Evolutionary conservation across 2,329 filamentous ascomycete genomes (phyloP), one percentile per base, ranked within the genome.

Genomic region (Aspergillus sp.): DNA sequence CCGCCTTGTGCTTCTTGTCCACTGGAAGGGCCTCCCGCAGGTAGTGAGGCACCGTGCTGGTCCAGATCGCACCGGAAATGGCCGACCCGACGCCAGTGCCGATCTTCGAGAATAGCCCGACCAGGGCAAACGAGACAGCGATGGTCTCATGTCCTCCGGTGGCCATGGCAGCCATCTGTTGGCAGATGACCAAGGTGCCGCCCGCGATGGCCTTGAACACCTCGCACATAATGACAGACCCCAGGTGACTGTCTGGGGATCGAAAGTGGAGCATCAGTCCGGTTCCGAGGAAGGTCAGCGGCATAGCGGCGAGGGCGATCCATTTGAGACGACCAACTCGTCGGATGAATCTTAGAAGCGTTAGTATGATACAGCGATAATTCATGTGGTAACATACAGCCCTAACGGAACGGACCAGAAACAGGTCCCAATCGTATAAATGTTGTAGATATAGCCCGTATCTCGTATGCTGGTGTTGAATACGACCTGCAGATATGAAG

Each of bases 381-480:
- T 16, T 7, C 69, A 4, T 82, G 83, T 10, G 84, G 73, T 68
- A 81, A 80, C 56, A 87, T 76, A 6, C 82, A 81, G 68, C 82
- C 79, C 12, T 87, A 71, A 58, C 83, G 85, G 26, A 80, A 81
- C 74, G 77, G n/a, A 81, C 80, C 56, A 89, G 77, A 2, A 90
- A 76, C 36, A 42, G 14, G 63, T 64, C 5, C 65, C 65, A 11
- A 69, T 61, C 49, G 64, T 65, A 49, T 67, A 69, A 18, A 67
- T 65, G 31, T 69, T 67, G 14, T 58, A 54, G 54, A 69, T 64
- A 54, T 69, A 69, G 16, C 66, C 66, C 2, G 66, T 63, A n/a
- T 67, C 46, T 29, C 63, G 55, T 47, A 69, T 55, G 29, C 58
- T 63, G 12, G 63, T 65, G 20, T 66, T 63, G 42, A 62, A 58